Evolutionary conservation across 1,139 yeast species (phyloP).

Genomic region (Starmera stellimalicola): DNA sequence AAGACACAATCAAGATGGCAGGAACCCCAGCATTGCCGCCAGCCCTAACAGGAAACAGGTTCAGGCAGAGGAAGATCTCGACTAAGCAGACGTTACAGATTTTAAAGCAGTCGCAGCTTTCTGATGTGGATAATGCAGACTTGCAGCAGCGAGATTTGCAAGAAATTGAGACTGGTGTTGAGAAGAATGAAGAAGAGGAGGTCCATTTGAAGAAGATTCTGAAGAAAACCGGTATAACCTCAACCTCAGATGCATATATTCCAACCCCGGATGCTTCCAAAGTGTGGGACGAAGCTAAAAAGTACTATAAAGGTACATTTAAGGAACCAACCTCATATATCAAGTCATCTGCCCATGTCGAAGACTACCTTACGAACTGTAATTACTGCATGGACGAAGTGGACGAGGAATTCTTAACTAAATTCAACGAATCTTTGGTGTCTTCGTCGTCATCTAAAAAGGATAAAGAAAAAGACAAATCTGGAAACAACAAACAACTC

Average conservation of each 20-base stretch:
- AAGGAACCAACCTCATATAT: constrained; percentile 72
- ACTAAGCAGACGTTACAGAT: constrained; percentile 65
- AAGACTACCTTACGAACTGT: constrained; percentile 73
- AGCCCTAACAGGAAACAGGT: constrained; percentile 16
- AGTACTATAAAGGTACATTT: constrained; percentile 63
- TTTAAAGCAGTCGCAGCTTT: constrained; percentile 68
- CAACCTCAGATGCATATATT: constrained; percentile 61
- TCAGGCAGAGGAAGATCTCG: constrained; percentile 21
- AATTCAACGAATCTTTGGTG: constrained; percentile 26
- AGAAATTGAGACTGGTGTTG: constrained; percentile 95
- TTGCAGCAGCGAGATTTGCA: constrained; percentile 72
- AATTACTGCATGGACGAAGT: constrained; percentile 85
- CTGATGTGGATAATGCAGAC: constrained; percentile 65
- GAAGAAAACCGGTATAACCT: constrained; percentile 23
- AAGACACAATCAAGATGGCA: constrained; percentile 1
- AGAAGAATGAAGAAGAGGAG: constrained; percentile 95
- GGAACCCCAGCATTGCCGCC: constrained; percentile 9
- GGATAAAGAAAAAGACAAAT: constrained; percentile 20
- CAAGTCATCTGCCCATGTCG: constrained; percentile 88
- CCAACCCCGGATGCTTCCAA: constrained; percentile 96
- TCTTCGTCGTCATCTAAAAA: too few relatives aligned
- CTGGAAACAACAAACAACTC: too few relatives aligned
- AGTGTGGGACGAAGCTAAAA: constrained; percentile 67
- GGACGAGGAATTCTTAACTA: constrained; percentile 60
- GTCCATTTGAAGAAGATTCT: constrained; percentile 86